These are phyloP conservation scores for Tetragonia tetragonoides DNA, from an alignment of 148 eudicot genomes.

Conservation along the genomic window DNA sequence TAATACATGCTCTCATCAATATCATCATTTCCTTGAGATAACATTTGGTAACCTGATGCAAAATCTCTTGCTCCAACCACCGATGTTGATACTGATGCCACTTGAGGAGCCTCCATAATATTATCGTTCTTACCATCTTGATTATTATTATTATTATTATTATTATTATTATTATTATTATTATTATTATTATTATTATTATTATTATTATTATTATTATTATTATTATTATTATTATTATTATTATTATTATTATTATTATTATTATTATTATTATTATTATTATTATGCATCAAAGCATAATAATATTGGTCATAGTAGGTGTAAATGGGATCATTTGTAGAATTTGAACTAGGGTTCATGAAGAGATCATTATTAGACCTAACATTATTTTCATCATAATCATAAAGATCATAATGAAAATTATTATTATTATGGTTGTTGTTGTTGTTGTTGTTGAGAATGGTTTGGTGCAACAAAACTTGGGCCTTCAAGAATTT, in stretches of 20 bases:
- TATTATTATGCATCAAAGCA: not conserved
- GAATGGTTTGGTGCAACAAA: constrained; percentile 50
- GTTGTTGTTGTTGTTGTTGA: constrained; percentile 9
- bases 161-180: not conserved
- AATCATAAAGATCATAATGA: not conserved
- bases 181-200: not conserved
- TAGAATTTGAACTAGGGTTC: not conserved
- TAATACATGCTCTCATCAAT: constrained; percentile 1
- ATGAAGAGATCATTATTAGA: not conserved
- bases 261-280: not conserved
- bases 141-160: not conserved
- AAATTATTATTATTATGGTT: not conserved
- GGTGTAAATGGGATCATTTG: not conserved
- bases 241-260: not conserved
- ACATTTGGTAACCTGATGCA: not conserved
- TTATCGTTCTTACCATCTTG: not conserved
- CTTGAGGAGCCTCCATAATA: not conserved
- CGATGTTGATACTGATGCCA: not conserved
- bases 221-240: not conserved
- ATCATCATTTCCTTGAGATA: not conserved
- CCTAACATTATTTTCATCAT: not conserved
- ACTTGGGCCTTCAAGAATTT: constrained; percentile 64
- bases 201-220: not conserved
- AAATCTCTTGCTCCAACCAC: not conserved
- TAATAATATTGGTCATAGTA: not conserved